Base-by-base conservation (phyloP, 495 filamentous ascomycete species). In the Hyaloscypha hepaticicola region DNA sequence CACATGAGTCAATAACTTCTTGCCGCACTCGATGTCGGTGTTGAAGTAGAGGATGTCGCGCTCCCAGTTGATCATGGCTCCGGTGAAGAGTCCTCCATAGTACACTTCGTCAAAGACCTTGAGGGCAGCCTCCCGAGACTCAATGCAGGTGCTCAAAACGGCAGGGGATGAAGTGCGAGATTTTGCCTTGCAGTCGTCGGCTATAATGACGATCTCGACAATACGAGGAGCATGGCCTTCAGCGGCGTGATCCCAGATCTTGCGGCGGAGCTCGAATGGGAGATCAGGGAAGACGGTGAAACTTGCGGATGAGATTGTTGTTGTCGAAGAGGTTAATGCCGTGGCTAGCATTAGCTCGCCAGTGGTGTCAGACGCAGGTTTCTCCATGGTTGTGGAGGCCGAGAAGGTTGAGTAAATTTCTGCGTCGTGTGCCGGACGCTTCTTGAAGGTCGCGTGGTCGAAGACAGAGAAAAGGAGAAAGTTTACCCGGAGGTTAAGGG, bases 61-160 rank as follows among this genome's bases (percentile, higher is more conserved):
- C 1, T 59, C 33, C 21, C 22, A 59, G 56, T 59, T 59, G 19
- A 59, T 59, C 28, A 59, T 22, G 16, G 56, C 33, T 3, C 33
- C 56, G 12, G 56, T 59, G n/a, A 21, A 59, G 5, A 45, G n/a
- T 4, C 21, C n/a, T 6, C 9, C 34, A 21, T 33, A 21, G 21
- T 29, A 9, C 19, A 59, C 19, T 3, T 3, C 22, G 3, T 33
- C 24, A 16, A 33, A 59, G 8, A 24, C 33, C 33, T 59, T 45
- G 19, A 25, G 16, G 9, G 5, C 33, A n/a, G 22, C 29, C 24
- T 22, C 9, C 5, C 56, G 56, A 59, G 31, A 33, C 21, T 48
- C 56, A 8, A 1, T 9, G 33, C 28, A 59, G 7, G 22, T 19
- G 56, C 34, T 33, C 1, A 59, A 29, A 25, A 59, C 22, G 29